Base-by-base conservation (phyloP, 306 rosid species). In the Cicer arietinum region DNA sequence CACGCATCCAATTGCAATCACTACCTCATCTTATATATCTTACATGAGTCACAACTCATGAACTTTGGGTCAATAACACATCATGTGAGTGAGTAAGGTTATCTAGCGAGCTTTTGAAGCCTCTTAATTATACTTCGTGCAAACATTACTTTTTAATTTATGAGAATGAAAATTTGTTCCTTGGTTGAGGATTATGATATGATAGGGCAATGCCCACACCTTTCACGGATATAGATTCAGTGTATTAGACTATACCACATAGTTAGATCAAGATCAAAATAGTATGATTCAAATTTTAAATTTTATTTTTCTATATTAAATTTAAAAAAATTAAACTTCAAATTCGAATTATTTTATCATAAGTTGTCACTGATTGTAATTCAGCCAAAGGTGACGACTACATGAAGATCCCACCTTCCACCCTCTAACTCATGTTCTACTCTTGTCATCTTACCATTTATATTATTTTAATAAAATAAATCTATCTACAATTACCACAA, bases 401-500 rank as follows among this genome's bases (percentile, higher is more conserved):
- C 37, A 5, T 30, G 37, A 30, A 30, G 37, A 30, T 30, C 6
- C 37, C 80, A 59, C 76, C 80, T 74, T 67, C 74, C 79, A 58
- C 48, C 57, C 43, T 67, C 37, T 60, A 14, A 50, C 76, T 48
- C 75, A 50, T 59, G 6, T 68, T 67, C 44, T 68, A 4, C 41
- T 11, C 40, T 60, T 80, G 77, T 67, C 79, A 62, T 71, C 77
- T 59, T 43, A 68, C 68, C 77, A 75, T 74, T 75, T 22, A 22
- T 9, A 57, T 57, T 57, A 57, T 57, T 57, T 57, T 10, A 56
- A 56, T 22, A 58, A 11, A 25, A 58, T 25, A 25, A 1, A 0
- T 58, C 16, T 56, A 56, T 30, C 37, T 3, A 4, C 5, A 4
- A 30, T 30, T 30, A 30, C 2, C 2, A 22, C 2, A 30, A 30